Base-by-base conservation (phyloP, 805 yeast species). In the Clavispora carvajalis region DNA sequence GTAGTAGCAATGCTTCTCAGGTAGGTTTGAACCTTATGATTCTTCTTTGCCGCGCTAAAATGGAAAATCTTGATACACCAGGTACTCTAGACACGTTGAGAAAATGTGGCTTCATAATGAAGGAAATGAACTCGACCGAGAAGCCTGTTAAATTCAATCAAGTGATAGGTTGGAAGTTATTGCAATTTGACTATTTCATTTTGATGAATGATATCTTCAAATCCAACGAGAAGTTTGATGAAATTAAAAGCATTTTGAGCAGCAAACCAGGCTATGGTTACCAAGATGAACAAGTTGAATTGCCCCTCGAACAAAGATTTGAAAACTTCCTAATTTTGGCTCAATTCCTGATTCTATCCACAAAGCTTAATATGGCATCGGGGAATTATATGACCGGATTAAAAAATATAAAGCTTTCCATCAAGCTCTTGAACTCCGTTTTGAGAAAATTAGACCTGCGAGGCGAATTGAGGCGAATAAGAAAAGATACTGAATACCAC, bases 341-440 rank as follows among this genome's bases (percentile, higher is more conserved):
- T 1, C 55, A 51, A 33, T 62, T 73, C 38, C 73, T 71, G 33
- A 38, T 50, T 18, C 31, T 67, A 6, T 48, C 67, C 2, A 49
- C 68, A 1, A 37, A 46, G 16, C 46, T 63, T 24, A 54, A 59
- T 19, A 38, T 34, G 23, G 34, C 47, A n/a, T 18, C 34, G 1
- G 40, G 46, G 0, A 55, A 60, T n/a, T 50, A 52, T 31, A 35
- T 56, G 2, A 57, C 53, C 6, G 61, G 75, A 4, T 57, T 67
- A 18, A 42, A 44, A 26, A 75, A 76, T 33, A 55, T 68, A 11
- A 80, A 75, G 41, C 62, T 71, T 9, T 65, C 80, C 1, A 59
- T 80, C 2, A 75, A 79, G 46, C 55, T 82, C 5, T 54, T 77
- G 7, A 72, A 74, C 41, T 77, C 85, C 0, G 57, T 82, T 7